Conservation (phyloP, 495 filamentous ascomycete genomes). For the Neurospora sublineolata region DNA sequence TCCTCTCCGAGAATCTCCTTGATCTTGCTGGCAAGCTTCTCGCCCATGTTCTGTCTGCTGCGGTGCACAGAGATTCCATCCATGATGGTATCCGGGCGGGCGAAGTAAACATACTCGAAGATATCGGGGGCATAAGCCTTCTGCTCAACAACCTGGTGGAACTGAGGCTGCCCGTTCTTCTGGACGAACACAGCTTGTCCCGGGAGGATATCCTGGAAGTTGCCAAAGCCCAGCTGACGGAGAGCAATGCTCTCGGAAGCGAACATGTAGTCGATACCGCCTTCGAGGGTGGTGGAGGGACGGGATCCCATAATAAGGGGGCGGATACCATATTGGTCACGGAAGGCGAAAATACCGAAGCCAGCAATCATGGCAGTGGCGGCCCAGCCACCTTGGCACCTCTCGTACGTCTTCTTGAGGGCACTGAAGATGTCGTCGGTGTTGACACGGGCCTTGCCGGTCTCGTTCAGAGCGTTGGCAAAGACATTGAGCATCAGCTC, state of each 20-base stretch:
- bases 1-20: constrained; percentile 60
- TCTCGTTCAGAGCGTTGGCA: constrained; percentile 85
- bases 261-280: constrained; percentile 87
- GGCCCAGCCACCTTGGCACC: constrained; percentile 70
- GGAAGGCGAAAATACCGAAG: constrained; percentile 82
- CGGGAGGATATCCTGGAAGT: constrained; percentile 75
- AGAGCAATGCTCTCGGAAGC: constrained; percentile 93
- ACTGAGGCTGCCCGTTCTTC: constrained; percentile 65
- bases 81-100: constrained; percentile 79
- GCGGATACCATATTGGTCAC: constrained; percentile 78
- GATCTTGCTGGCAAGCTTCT: constrained; percentile 72
- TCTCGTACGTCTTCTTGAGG: constrained; percentile 61
- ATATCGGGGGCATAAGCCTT: constrained; percentile 81
- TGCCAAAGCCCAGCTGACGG: constrained; percentile 70
- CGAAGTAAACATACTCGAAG: constrained; percentile 84
- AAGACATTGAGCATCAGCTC: constrained; percentile 95
- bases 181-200: constrained; percentile 90
- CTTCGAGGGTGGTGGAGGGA: constrained; percentile 45
- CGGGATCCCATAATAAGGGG: constrained; percentile 75
- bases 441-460: constrained; percentile 93
- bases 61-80: constrained; percentile 88
- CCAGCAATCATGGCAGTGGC: constrained; percentile 82
- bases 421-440: constrained; percentile 77
- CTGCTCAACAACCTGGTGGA: constrained; percentile 62
- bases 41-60: constrained; percentile 85